A percentile compares a stretch with the other conserved stretches of the same genome.
phyloP scores from a whole-genome alignment of 169 alveolate genomes.

The Cytauxzoon felis region DNA sequence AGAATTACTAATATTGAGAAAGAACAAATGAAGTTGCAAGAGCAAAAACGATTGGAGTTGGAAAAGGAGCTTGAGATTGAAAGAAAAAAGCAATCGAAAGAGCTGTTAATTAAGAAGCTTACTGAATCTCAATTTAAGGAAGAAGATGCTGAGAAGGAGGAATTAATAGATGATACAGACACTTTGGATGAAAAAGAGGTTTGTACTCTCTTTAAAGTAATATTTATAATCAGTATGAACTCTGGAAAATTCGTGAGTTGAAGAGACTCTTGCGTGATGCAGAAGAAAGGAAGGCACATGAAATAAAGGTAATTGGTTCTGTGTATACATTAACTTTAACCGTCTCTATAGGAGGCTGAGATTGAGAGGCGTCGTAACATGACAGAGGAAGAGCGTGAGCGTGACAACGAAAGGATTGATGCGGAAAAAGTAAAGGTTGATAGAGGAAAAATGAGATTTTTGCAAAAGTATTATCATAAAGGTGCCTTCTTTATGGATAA shows the following conservation, averaged over 20 bases:
- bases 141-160: conserved; percentile 20
- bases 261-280: conserved; percentile 71
- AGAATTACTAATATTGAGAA: conserved; percentile 32
- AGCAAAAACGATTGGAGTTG: conserved; percentile 12
- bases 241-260: conserved; percentile 77
- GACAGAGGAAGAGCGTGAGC: conserved; percentile 70
- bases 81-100: conserved; percentile 51
- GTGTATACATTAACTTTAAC: background rate
- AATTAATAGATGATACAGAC: conserved; percentile 51
- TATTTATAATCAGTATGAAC: conserved; percentile 50
- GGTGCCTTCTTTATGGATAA: conserved; percentile 84
- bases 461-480: conserved; percentile 84
- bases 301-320: conserved; percentile 42
- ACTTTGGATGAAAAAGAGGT: conserved; percentile 50
- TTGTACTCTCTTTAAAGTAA: background rate
- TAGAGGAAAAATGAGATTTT: conserved; percentile 66
- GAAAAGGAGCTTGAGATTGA: conserved; percentile 43
- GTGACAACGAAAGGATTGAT: conserved; percentile 65
- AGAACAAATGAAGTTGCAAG: conserved; percentile 36
- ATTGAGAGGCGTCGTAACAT: conserved; percentile 67
- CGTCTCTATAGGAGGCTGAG: conserved; percentile 64
- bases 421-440: conserved; percentile 58
- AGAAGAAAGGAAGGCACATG: conserved; percentile 59
- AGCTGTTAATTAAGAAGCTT: conserved; percentile 40
- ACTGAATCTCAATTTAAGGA: conserved; percentile 20